Conservation (phyloP, 495 filamentous ascomycete genomes). For the Trichodelitschia bisporula region DNA sequence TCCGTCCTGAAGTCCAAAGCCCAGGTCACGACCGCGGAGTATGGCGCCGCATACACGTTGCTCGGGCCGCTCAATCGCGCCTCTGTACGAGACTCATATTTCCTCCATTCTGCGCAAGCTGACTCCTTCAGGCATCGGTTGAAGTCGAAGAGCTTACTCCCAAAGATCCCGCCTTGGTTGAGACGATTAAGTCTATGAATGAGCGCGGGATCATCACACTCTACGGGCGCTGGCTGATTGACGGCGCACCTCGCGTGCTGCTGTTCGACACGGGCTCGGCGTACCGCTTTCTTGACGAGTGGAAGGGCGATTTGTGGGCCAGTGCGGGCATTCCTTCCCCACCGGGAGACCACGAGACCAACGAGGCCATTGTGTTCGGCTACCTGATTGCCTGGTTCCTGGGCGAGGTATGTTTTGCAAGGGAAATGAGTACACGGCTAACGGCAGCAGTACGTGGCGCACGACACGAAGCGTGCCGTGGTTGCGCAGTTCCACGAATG, state of each 20-base stretch:
- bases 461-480: conserved; percentile 72
- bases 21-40: conserved; percentile 89
- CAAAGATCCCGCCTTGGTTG: conserved; percentile 49
- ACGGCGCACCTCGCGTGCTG: conserved; percentile 79
- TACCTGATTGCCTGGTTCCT: conserved; percentile 96
- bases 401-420: conserved; percentile 67
- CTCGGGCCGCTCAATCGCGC: conserved; percentile 82
- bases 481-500: conserved; percentile 98
- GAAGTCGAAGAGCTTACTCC: conserved; percentile 87
- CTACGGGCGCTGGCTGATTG: conserved; percentile 94
- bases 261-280: conserved; percentile 89
- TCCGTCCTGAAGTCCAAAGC: conserved; percentile 98
- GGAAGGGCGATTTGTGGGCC: conserved; percentile 92
- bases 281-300: conserved; percentile 78
- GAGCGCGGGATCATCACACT: conserved; percentile 72
- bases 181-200: conserved; percentile 72
- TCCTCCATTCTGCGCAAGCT: conserved; percentile 1
- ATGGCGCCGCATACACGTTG: conserved; percentile 90
- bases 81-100: conserved; percentile 32
- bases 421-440: too few species aligned
- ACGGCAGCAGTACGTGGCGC: conserved; percentile 53
- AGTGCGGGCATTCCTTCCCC: conserved; percentile 79
- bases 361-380: conserved; percentile 92
- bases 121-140: conserved; percentile 43
- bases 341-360: conserved; percentile 78